Evolutionary conservation across 2,329 filamentous ascomycete species (phyloP), one percentile per base, ranked within the genome.

Genomic region (Fusarium duplospermum): DNA sequence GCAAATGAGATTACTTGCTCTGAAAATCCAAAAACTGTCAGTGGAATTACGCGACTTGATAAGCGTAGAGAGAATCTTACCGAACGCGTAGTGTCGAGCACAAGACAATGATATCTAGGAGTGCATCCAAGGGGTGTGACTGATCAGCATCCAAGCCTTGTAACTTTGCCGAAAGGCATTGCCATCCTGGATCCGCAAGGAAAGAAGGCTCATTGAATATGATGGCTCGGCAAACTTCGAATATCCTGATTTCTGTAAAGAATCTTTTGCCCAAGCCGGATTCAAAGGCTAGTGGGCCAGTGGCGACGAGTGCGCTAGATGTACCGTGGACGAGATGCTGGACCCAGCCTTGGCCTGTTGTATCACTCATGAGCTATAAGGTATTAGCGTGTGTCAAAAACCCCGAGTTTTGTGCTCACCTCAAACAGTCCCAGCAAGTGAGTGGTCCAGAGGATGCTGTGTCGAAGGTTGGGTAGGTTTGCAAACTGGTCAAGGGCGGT

Each of bases 271-370:
- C 80, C 8, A 65, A 62, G 2, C 75, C 77, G 5, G 76, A 69
- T 3, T 38, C 31, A 33, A 77, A 82, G 2, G 69, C 50, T 18
- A 60, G 27, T 16, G 82, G 79, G 0, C 82, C 82, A 4, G 66
- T 75, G 0, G 80, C 80, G 3, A 81, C 64, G 1, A 83, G 69
- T 0, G 82, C 81, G 1, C 69, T 80, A 0, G 80, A 77, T 0
- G 82, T 83, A 9, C 82, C 82, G 27, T 82, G 79, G 0, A 83
- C 78, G 27, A 83, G 74, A 13, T 83, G 82, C 7, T 81, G 80
- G 5, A 82, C 36, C 82, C 82, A 83, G 0, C 79, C 81, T 20
- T 78, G 67, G 0, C 80, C 82, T 0, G 80, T 79, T 0, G 76
- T 66, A 29, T 82, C 81, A 1, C 74, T 79, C 75, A 83, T 79